Conservation (phyloP, 306 rosid genomes). For the Rosa lucieae region DNA sequence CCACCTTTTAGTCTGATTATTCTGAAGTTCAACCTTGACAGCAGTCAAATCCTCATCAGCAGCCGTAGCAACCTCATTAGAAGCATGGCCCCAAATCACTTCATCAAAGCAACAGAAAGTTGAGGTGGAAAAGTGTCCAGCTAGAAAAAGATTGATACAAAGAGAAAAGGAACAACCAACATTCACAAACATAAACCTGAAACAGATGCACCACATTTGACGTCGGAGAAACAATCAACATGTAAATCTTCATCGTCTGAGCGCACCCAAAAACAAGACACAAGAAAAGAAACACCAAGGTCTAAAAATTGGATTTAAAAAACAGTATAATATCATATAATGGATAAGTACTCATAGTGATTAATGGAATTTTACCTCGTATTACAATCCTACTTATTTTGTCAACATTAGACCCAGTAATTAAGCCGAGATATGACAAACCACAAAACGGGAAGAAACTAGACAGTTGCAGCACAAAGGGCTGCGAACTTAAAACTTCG, state of each 20-base stretch:
- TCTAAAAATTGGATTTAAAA: slow-evolving; percentile 4
- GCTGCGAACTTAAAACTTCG: slow-evolving; percentile 41
- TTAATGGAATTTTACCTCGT: slow-evolving; percentile 51
- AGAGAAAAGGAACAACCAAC: neutral
- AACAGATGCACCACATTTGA: slow-evolving; percentile 77
- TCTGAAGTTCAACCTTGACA: slow-evolving; percentile 55
- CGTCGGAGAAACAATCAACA: slow-evolving; percentile 51
- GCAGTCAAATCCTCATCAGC: slow-evolving; percentile 51
- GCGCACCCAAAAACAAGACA: neutral
- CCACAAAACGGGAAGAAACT: slow-evolving; percentile 65
- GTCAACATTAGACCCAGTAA: slow-evolving; percentile 58
- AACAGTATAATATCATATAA: slow-evolving; percentile 14
- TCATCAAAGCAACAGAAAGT: slow-evolving; percentile 21
- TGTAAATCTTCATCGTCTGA: slow-evolving; percentile 61
- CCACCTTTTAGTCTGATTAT: slow-evolving; percentile 71
- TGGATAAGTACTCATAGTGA: slow-evolving; percentile 15
- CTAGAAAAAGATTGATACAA: neutral
- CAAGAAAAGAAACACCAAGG: neutral
- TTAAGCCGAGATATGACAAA: slow-evolving; percentile 67
- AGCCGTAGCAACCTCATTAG: slow-evolving; percentile 53
- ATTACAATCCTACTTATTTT: slow-evolving; percentile 40
- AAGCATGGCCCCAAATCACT: slow-evolving; percentile 80
- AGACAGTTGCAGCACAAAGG: slow-evolving; percentile 51
- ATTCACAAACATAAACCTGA: slow-evolving; percentile 59
- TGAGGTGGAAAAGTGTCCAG: slow-evolving; percentile 11